Evolutionary conservation across 2,329 filamentous ascomycete species (phyloP), one percentile per base, ranked within the genome.

Genomic region (Chaetomium olivaceum): DNA sequence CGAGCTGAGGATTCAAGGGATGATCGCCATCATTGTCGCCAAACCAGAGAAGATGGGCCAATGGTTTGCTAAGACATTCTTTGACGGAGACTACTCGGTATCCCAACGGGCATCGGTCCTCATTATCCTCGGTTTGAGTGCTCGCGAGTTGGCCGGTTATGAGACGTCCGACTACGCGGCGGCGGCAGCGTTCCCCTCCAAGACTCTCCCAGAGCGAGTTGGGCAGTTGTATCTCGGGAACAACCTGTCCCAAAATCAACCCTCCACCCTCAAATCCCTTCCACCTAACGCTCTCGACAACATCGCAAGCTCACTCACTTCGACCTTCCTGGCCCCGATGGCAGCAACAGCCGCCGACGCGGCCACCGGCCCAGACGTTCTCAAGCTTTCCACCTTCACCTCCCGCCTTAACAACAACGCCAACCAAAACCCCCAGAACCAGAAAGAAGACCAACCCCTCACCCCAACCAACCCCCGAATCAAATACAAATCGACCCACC

Each of bases 301-400:
- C 27, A 87, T 97, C 55, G 85, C 91, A 0, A 83, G 84, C 64
- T 83, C 83, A 11, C 81, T 97, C 57, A 88, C 90, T 4, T 85
- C 88, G 29, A 81, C 83, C 0, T 91, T 97, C 72, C 87, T 98
- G 23, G 87, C 89, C 19, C 95, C 95, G 0, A 80, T 98, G 31
- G 93, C 94, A 1, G 89, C 91, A 46, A 82, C 87, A 65, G 92
- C 93, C 2, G 93, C 93, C 50, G 93, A 97, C 74, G 83, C 89
- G 25, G 82, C 88, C 7, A 89, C 90, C 0, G 93, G 94, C 0
- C 93, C 95, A 0, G 88, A 93, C 70, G 86, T 90, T 6, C 86
- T 99, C 55, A 98, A 98, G 79, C 86, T 98, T 25, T 88, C 92
- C 31, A 96, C 90, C 2, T 97, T 98, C 77, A 94, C 90, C 12